Percentiles rank a stretch among this genome's conserved stretches.
phyloP scores from a whole-genome alignment of 2,329 filamentous ascomycete species.

The Neofusicoccum laricinum region DNA sequence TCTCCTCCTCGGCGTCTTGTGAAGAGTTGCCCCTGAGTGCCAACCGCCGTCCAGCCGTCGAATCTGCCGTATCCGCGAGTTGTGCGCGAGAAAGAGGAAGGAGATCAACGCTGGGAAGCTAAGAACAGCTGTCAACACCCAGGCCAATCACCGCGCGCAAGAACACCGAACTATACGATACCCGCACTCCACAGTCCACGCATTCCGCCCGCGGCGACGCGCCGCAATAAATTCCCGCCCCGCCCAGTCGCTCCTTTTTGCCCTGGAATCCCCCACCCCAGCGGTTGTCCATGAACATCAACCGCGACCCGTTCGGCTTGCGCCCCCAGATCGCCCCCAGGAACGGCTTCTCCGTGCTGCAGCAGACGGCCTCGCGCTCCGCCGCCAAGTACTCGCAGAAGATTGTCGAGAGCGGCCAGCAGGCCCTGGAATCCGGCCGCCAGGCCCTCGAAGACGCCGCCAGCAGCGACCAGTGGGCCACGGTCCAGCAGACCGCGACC shows the following conservation, averaged over 20 bases:
- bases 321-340: slow-evolving; percentile 31
- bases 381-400: slow-evolving; percentile 21
- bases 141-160: slow-evolving; percentile 6
- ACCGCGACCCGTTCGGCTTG: slow-evolving; percentile 46
- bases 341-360: slow-evolving; percentile 30
- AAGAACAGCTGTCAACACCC: slow-evolving; percentile 12
- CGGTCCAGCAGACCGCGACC: slow-evolving; percentile 17
- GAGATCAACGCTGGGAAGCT: neutral
- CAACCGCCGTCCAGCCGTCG: neutral
- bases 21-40: neutral
- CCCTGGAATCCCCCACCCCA: neutral
- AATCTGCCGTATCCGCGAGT: slow-evolving; percentile 1
- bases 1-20: neutral
- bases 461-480: slow-evolving; percentile 20
- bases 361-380: slow-evolving; percentile 30
- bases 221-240: neutral
- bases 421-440: slow-evolving; percentile 32
- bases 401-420: slow-evolving; percentile 28
- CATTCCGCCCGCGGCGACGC: neutral
- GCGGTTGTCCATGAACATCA: slow-evolving; percentile 22
- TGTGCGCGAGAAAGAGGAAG: slow-evolving; percentile 8
- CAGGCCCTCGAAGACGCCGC: slow-evolving; percentile 33
- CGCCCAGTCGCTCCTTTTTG: slow-evolving; percentile 12
- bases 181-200: neutral
- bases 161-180: neutral